Conservation (phyloP, 257 asterid genomes). For the Dorcoceras hygrometricum region DNA sequence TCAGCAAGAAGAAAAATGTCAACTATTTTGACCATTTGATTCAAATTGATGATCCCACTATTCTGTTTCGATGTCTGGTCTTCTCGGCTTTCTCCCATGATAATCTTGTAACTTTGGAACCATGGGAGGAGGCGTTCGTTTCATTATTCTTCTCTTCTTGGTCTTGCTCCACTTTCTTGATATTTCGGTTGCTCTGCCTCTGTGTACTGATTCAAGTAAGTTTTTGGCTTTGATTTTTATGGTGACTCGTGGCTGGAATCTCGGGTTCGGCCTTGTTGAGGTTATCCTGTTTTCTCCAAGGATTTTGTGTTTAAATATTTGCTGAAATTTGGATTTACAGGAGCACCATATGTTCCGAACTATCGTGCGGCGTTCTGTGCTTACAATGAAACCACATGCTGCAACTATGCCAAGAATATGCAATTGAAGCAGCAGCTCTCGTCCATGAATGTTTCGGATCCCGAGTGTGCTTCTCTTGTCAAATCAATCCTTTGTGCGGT, state of each 20-base stretch:
- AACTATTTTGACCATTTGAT: no score
- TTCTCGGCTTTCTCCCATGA: no score
- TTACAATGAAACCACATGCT: conserved; percentile 69
- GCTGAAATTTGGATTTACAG: conserved; percentile 33
- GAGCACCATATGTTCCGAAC: conserved; percentile 52
- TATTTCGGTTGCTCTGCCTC: conserved; percentile 51
- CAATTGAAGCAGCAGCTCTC: conserved; percentile 43
- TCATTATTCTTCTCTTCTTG: conserved; percentile 33
- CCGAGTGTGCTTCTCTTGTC: conserved; percentile 64
- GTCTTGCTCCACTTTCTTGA: conserved; percentile 50
- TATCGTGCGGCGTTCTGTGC: conserved; percentile 53
- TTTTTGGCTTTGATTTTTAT: conserved; percentile 15
- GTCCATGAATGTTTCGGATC: conserved; percentile 67
- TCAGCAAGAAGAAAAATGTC: no score
- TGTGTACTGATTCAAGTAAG: conserved; percentile 71
- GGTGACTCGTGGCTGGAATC: no score
- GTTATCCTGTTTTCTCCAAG: not conserved
- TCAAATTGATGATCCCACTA: no score
- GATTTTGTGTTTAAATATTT: conserved; percentile 3
- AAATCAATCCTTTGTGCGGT: conserved; percentile 78
- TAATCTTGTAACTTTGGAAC: conserved; percentile 20
- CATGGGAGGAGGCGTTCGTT: conserved; percentile 42
- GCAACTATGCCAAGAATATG: conserved; percentile 49
- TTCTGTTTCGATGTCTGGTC: no score
- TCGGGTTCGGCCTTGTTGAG: not conserved